Evolutionary conservation across 208 protist genomes (phyloP).

Genomic region (Herpetomonas samuelpessoai): DNA sequence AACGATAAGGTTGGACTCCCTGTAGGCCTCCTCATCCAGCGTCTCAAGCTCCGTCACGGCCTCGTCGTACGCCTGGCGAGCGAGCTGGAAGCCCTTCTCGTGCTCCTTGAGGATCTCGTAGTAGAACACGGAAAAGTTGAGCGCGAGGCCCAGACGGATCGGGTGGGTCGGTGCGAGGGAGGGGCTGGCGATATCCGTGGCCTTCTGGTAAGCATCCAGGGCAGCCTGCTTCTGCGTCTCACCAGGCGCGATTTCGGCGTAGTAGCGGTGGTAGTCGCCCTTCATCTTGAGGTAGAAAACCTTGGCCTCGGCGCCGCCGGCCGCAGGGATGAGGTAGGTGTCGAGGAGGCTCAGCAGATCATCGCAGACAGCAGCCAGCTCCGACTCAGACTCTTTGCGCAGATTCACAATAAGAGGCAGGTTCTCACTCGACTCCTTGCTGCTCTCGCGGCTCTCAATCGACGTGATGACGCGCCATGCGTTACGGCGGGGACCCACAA

Average conservation of each 20-base stretch:
- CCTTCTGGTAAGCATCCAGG: conserved; percentile 89
- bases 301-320: conserved; percentile 88
- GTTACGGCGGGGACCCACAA: conserved; percentile 98
- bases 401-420: conserved; percentile 94
- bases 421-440: conserved; percentile 85
- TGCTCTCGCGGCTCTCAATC: conserved; percentile 97
- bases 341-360: conserved; percentile 97
- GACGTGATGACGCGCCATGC: conserved; percentile 98
- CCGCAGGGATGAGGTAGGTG: conserved; percentile 95
- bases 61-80: conserved; percentile 94
- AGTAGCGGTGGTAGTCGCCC: conserved; percentile 97
- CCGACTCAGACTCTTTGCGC: conserved; percentile 95
- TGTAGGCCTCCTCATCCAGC: conserved; percentile 98
- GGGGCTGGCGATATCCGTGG: conserved; percentile 82
- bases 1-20: conserved; percentile 99
- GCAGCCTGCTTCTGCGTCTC: conserved; percentile 82
- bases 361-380: conserved; percentile 98
- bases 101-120: conserved; percentile 99
- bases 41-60: conserved; percentile 97
- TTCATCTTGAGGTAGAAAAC: conserved; percentile 97
- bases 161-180: conserved; percentile 96
- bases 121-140: conserved; percentile 99
- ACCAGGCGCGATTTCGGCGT: conserved; percentile 96
- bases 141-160: conserved; percentile 98
- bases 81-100: conserved; percentile 92